Evolutionary conservation across 257 asterid genomes (phyloP).

Genomic region (Petrea volubilis): DNA sequence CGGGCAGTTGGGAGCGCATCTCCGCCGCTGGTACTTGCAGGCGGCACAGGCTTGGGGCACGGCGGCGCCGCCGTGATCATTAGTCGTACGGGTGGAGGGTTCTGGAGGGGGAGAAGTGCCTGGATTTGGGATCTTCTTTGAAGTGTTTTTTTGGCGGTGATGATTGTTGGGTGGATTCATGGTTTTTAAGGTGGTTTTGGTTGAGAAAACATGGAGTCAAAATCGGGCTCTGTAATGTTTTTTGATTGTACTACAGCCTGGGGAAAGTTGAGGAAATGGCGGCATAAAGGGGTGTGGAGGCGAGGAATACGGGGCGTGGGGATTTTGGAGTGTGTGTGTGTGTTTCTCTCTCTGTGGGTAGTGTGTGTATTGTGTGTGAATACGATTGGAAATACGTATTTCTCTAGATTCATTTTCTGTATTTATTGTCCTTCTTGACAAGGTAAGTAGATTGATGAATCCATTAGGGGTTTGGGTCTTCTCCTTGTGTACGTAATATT

Average conservation of each 20-base stretch:
- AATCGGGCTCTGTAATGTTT: too few relatives aligned
- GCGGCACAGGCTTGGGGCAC: slow-evolving; percentile 49
- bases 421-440: too few relatives aligned
- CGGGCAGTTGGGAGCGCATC: slow-evolving; percentile 28
- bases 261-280: background rate
- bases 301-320: slow-evolving; percentile 26
- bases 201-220: background rate
- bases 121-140: background rate
- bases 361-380: too few relatives aligned
- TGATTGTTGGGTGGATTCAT: background rate
- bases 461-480: too few relatives aligned
- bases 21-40: slow-evolving; percentile 55
- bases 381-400: too few relatives aligned
- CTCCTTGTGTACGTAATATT: too few relatives aligned
- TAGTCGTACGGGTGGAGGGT: too few relatives aligned
- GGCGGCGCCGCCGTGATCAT: background rate
- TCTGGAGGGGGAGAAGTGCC: background rate
- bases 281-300: background rate
- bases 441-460: too few relatives aligned
- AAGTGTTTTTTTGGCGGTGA: background rate
- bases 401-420: too few relatives aligned
- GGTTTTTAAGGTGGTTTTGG: background rate
- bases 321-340: background rate
- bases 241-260: background rate
- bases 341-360: too few relatives aligned